Evolutionary conservation across 2,329 filamentous ascomycete genomes (phyloP).

Genomic region (Pyricularia pennisetigena): DNA sequence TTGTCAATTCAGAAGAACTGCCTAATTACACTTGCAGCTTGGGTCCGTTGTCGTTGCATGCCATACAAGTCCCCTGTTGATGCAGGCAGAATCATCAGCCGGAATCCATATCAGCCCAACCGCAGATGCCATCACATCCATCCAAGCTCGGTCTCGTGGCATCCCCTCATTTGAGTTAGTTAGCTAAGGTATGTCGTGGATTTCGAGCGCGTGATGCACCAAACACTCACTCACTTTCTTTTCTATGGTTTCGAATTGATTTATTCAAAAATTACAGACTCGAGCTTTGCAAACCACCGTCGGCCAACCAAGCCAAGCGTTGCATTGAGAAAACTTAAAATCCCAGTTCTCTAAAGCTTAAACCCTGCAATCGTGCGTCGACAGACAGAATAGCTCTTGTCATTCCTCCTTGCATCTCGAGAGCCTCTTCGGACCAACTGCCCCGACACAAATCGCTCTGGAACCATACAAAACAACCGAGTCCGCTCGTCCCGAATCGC

Average conservation of each 20-base stretch:
- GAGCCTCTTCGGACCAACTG: not conserved
- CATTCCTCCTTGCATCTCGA: not conserved
- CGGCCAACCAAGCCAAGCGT: not conserved
- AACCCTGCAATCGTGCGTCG: not conserved
- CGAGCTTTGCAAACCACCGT: not conserved
- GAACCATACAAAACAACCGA: not conserved
- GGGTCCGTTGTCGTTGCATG: not conserved
- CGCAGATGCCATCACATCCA: not conserved
- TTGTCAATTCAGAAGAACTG: not conserved
- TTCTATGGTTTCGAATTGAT: not conserved
- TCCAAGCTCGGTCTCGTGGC: constrained; percentile 17
- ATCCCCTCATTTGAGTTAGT: constrained; percentile 14
- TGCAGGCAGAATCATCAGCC: not conserved
- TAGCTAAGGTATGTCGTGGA: not conserved
- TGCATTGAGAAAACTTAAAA: not conserved
- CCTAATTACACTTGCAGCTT: not conserved
- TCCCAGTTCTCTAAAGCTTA: not conserved
- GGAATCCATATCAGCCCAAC: constrained; percentile 1
- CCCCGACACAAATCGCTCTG: not conserved
- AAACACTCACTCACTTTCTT: not conserved
- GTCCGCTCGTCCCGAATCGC: constrained; percentile 1
- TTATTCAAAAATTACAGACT: too few relatives aligned
- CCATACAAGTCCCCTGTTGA: not conserved
- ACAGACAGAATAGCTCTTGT: not conserved
- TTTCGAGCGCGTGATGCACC: not conserved